Percentiles rank a stretch among this genome's conserved stretches.
Conservation (phyloP, 2,329 filamentous ascomycete genomes). For the Davidsoniella virescens region DNA sequence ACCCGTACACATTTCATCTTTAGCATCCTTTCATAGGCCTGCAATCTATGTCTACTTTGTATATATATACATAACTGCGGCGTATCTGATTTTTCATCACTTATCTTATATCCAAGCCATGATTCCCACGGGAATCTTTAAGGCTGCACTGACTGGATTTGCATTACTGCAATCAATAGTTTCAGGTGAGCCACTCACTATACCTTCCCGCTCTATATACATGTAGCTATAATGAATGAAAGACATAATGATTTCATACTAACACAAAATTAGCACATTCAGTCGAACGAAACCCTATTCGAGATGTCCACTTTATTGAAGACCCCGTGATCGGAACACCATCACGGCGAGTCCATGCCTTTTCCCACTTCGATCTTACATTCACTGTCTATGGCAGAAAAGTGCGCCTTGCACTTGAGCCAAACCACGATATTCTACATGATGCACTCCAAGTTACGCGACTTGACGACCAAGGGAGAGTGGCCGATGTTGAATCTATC, state of each 20-base stretch:
- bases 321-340: constrained; percentile 63
- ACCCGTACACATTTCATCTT: too few relatives aligned
- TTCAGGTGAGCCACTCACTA: constrained; percentile 5
- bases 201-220: neutral
- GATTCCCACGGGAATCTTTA: constrained; percentile 2
- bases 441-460: constrained; percentile 60
- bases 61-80: neutral
- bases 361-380: constrained; percentile 69
- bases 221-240: neutral
- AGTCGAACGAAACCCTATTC: constrained; percentile 58
- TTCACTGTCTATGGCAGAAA: constrained; percentile 60
- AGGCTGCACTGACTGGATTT: constrained; percentile 1
- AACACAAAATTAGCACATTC: constrained; percentile 42
- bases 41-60: neutral
- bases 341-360: constrained; percentile 60
- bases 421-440: constrained; percentile 78
- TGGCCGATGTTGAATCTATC: constrained; percentile 51
- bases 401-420: constrained; percentile 67
- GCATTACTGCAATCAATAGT: constrained; percentile 9
- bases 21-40: too few relatives aligned
- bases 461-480: constrained; percentile 52
- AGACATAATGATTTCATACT: neutral
- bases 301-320: constrained; percentile 55
- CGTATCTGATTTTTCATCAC: neutral
- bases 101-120: constrained; percentile 2